Conservation (phyloP, 2,329 filamentous ascomycete genomes). For the Diaporthe sp. region DNA sequence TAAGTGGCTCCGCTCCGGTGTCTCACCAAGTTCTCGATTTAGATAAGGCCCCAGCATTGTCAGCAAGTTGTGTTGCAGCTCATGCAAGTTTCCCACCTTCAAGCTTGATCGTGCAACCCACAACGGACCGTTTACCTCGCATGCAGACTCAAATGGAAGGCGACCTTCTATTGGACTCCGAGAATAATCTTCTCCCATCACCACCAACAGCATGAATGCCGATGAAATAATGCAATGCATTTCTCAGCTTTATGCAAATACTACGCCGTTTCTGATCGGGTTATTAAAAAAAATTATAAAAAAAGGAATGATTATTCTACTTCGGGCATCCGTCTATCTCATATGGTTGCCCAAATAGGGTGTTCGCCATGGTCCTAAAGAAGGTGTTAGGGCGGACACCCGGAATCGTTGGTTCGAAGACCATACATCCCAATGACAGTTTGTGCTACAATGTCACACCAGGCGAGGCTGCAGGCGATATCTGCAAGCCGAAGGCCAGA, state of each 20-base stretch:
- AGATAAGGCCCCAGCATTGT: background rate
- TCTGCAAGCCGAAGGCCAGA: background rate
- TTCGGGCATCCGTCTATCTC: background rate
- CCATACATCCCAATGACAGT: background rate
- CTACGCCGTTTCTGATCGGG: background rate
- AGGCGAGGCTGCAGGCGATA: background rate
- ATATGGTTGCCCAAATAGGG: background rate
- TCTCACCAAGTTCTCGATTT: background rate
- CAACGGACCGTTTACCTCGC: background rate
- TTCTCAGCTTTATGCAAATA: background rate
- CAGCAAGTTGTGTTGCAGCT: background rate
- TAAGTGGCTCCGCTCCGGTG: background rate
- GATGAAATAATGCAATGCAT: background rate
- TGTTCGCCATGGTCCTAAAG: background rate
- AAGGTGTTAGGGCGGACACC: background rate
- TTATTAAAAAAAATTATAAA: too few relatives aligned
- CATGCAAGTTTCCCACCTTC: background rate
- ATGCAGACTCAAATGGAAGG: background rate
- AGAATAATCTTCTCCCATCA: background rate
- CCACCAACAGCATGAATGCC: background rate
- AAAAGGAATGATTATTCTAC: background rate
- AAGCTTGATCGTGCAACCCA: background rate
- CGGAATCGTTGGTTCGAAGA: background rate
- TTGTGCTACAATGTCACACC: background rate
- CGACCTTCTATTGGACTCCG: background rate